Evolutionary conservation across 140 eudicot genomes (phyloP).

Genomic region (Ambrosia hybrid): DNA sequence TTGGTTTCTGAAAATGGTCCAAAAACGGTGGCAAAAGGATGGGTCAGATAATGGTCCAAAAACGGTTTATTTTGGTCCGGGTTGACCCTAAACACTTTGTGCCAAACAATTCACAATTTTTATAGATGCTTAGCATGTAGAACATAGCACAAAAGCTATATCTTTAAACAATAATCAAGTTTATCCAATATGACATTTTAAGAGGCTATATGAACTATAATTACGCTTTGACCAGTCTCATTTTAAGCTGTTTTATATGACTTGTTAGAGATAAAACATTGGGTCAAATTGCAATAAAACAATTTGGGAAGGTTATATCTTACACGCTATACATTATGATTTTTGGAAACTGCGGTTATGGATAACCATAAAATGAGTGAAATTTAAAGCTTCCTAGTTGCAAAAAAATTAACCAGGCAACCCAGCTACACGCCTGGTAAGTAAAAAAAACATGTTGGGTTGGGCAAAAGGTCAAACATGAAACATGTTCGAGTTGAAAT

Average conservation of each 20-base stretch:
- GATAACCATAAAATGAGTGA: conserved; percentile 6
- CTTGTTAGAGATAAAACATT: background rate
- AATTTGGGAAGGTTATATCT: background rate
- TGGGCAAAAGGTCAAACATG: no score
- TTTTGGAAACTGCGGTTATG: background rate
- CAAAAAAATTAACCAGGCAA: background rate
- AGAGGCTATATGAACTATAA: background rate
- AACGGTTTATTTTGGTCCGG: background rate
- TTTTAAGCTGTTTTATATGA: no score
- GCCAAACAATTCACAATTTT: background rate
- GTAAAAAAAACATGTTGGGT: no score
- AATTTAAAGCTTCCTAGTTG: background rate
- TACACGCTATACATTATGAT: background rate
- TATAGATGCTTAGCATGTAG: background rate
- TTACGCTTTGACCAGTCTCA: no score
- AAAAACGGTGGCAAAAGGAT: background rate
- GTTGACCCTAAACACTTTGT: background rate
- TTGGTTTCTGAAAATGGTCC: background rate
- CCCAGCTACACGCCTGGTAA: no score
- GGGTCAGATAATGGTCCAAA: no score
- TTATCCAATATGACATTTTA: background rate
- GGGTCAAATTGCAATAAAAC: background rate
- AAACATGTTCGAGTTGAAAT: no score
- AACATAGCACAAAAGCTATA: background rate
- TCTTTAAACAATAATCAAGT: background rate